A percentile compares a stretch with the other conserved stretches of the same genome.
phyloP scores from a whole-genome alignment of 2,329 filamentous ascomycete genomes.

The Didymosphaeria variabile region DNA sequence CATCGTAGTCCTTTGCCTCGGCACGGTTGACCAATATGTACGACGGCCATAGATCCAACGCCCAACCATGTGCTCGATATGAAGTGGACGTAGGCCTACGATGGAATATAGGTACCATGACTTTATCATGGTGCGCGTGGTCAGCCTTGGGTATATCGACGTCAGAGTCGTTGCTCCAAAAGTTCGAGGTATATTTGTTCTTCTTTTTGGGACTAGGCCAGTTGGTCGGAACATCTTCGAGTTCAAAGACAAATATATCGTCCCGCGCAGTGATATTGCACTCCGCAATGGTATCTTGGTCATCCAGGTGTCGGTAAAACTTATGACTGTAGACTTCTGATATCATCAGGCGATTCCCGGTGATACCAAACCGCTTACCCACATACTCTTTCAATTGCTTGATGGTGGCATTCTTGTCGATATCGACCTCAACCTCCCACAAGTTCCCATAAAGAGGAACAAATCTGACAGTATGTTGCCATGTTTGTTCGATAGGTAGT shows the following conservation, averaged over 20 bases:
- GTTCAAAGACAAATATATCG: constrained; percentile 76
- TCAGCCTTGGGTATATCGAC: constrained; percentile 64
- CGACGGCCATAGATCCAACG: constrained; percentile 61
- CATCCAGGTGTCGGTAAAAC: constrained; percentile 87
- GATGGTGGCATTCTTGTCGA: constrained; percentile 78
- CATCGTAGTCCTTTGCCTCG: constrained; percentile 74
- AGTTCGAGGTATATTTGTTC: constrained; percentile 55
- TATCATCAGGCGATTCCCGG: constrained; percentile 72
- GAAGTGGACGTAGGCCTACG: constrained; percentile 54
- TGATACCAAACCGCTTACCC: constrained; percentile 63
- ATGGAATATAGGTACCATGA: constrained; percentile 78
- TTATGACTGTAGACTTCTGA: constrained; percentile 83
- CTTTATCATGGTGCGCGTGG: constrained; percentile 68
- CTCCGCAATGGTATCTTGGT: constrained; percentile 71
- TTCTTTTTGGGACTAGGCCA: constrained; percentile 64
- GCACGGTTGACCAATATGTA: constrained; percentile 80
- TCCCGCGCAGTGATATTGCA: constrained; percentile 70
- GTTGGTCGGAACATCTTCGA: constrained; percentile 83
- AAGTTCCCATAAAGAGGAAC: constrained; percentile 78
- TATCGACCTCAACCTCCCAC: constrained; percentile 77
- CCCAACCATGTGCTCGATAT: constrained; percentile 42
- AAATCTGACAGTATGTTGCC: constrained; percentile 78
- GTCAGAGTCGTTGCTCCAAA: constrained; percentile 52
- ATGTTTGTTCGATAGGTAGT: constrained; percentile 84
- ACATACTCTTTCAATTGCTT: constrained; percentile 72